Conservation (phyloP, 305 asterid species). For the Fraxinus baroniana region DNA sequence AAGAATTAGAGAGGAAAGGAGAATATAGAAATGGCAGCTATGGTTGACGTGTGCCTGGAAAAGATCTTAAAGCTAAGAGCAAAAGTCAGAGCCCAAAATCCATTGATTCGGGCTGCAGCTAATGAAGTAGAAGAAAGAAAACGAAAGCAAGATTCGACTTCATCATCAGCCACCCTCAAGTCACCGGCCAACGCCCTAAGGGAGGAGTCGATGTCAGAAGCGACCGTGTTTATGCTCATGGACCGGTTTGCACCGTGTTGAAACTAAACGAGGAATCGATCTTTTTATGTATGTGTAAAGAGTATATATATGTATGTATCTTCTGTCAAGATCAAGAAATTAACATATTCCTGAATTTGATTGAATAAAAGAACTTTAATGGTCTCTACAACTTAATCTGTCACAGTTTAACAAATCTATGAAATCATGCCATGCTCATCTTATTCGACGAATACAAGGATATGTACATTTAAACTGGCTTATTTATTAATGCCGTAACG, state of each 20-base stretch:
- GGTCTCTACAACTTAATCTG: background rate
- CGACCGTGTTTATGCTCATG: constrained; percentile 47
- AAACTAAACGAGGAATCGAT: background rate
- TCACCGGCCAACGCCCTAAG: constrained; percentile 23
- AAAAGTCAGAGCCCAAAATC: constrained; percentile 20
- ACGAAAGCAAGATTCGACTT: constrained; percentile 20
- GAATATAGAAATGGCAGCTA: constrained; percentile 21
- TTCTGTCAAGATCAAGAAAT: background rate
- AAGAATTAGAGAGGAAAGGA: background rate
- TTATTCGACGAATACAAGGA: constrained; percentile 23
- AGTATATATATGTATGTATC: background rate
- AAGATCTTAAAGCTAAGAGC: constrained; percentile 28
- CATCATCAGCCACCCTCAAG: constrained; percentile 19
- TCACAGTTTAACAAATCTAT: background rate
- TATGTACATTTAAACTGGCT: constrained; percentile 19
- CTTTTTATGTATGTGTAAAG: background rate
- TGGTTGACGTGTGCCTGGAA: constrained; percentile 29
- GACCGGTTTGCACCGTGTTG: constrained; percentile 63
- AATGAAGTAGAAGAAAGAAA: constrained; percentile 25
- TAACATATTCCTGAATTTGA: background rate
- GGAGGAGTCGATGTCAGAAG: constrained; percentile 42
- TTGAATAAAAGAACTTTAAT: background rate
- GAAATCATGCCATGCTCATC: background rate
- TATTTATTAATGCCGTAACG: background rate
- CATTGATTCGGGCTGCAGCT: constrained; percentile 22